phyloP scores from a whole-genome alignment of 2,329 filamentous ascomycete species.

The Ilyonectria destructans region DNA sequence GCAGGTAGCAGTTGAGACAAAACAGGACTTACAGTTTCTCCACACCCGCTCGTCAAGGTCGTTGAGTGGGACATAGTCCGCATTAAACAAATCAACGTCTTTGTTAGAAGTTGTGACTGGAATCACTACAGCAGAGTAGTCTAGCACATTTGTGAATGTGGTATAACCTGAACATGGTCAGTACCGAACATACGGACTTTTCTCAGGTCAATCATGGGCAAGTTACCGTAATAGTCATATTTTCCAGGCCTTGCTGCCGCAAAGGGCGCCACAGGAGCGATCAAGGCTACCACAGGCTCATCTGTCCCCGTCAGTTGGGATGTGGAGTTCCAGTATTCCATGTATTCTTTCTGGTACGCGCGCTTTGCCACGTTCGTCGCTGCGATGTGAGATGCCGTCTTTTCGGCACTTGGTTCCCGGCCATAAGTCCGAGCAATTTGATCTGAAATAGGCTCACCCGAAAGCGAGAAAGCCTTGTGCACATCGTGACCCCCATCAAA shows the following conservation, averaged over 20 bases:
- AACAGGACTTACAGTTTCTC: slow-evolving; percentile 23
- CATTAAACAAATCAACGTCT: not conserved
- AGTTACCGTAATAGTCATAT: not conserved
- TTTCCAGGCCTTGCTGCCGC: not conserved
- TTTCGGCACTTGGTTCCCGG: not conserved
- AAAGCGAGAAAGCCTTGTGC: not conserved
- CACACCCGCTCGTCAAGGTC: not conserved
- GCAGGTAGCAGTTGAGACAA: not conserved
- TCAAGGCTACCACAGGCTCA: not conserved
- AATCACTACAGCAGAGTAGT: not conserved
- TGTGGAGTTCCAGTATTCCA: slow-evolving; percentile 10
- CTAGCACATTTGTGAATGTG: not conserved
- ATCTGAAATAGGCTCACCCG: not conserved
- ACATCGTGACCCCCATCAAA: not conserved
- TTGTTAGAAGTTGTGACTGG: not conserved
- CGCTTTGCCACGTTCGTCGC: not conserved
- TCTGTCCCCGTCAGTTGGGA: slow-evolving; percentile 1
- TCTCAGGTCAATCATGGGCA: not conserved
- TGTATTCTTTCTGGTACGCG: slow-evolving; percentile 4
- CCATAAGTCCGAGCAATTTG: not conserved
- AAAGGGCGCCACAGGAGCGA: not conserved
- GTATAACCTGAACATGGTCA: not conserved
- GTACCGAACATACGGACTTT: not conserved
- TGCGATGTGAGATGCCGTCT: not conserved
- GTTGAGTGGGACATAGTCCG: not conserved